Evolutionary conservation across 768 basidiomycete species (phyloP).

Genomic region (Naganishia vishniacii): DNA sequence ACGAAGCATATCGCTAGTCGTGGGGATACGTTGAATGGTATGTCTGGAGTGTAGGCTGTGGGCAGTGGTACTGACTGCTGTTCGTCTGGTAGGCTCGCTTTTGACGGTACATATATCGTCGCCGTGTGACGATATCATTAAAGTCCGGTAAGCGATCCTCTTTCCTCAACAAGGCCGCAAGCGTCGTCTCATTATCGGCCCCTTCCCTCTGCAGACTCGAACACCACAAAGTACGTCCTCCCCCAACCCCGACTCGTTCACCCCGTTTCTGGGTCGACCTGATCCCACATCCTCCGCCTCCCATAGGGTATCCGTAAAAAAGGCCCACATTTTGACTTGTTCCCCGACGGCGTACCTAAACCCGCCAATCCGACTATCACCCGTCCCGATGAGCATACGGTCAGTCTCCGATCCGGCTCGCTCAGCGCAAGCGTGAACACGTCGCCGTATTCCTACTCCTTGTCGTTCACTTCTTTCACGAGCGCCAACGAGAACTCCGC

Average conservation of each 20-base stretch:
- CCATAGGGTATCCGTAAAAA: conserved; percentile 48
- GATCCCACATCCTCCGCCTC: conserved; percentile 51
- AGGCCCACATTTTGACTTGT: conserved; percentile 57
- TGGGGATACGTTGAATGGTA: conserved; percentile 50
- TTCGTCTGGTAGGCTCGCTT: conserved; percentile 46
- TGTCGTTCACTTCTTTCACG: conserved; percentile 51
- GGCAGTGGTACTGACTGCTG: background rate
- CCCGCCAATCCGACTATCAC: conserved; percentile 52
- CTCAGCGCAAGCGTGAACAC: conserved; percentile 56
- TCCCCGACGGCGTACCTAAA: conserved; percentile 59
- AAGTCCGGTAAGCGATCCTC: conserved; percentile 34
- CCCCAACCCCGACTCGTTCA: too few species aligned
- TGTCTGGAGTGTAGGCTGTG: background rate
- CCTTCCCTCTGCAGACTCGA: conserved; percentile 22
- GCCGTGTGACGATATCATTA: conserved; percentile 45
- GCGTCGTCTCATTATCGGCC: background rate
- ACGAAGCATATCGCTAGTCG: conserved; percentile 35
- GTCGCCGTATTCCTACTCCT: conserved; percentile 57
- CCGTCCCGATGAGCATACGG: conserved; percentile 50
- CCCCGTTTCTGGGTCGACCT: conserved; percentile 54
- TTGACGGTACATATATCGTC: conserved; percentile 51
- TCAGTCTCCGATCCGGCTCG: conserved; percentile 52
- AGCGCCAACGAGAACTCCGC: conserved; percentile 22
- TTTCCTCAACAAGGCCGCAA: background rate
- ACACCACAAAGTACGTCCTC: conserved; percentile 38